These are phyloP conservation scores for Vigna trinervia DNA, from an alignment of 306 rosid species.

Conservation along the genomic window DNA sequence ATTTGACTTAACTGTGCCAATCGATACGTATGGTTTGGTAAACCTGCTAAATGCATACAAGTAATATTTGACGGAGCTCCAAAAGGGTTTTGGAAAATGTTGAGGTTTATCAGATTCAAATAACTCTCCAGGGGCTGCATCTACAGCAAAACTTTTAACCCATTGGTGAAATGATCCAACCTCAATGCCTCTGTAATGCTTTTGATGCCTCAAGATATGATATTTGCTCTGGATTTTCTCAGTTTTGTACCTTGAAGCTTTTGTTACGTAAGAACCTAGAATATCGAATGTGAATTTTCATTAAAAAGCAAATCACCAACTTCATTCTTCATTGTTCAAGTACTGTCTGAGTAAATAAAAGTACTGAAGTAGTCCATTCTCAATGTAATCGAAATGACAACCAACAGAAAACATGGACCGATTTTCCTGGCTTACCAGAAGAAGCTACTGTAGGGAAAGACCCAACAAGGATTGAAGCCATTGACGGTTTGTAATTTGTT, in stretches of 20 bases:
- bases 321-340: too few species aligned
- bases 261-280: neutral
- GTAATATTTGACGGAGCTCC: constrained; percentile 43
- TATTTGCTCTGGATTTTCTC: neutral
- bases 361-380: too few species aligned
- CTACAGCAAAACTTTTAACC: neutral
- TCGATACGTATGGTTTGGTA: constrained; percentile 74
- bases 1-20: constrained; percentile 65
- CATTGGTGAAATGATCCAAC: neutral
- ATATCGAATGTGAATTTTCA: neutral
- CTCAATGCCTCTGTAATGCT: neutral
- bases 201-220: neutral
- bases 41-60: constrained; percentile 67
- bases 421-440: neutral
- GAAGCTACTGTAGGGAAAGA: constrained; percentile 23
- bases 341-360: too few species aligned
- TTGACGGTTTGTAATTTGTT: neutral
- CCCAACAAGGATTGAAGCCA: constrained; percentile 33
- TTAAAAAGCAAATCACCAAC: too few species aligned
- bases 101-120: neutral
- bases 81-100: constrained; percentile 17
- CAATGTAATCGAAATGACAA: too few species aligned
- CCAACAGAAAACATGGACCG: neutral
- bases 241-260: neutral
- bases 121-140: neutral